Conservation (phyloP, 139 green algal species). For the Desmodesmus armatus region DNA sequence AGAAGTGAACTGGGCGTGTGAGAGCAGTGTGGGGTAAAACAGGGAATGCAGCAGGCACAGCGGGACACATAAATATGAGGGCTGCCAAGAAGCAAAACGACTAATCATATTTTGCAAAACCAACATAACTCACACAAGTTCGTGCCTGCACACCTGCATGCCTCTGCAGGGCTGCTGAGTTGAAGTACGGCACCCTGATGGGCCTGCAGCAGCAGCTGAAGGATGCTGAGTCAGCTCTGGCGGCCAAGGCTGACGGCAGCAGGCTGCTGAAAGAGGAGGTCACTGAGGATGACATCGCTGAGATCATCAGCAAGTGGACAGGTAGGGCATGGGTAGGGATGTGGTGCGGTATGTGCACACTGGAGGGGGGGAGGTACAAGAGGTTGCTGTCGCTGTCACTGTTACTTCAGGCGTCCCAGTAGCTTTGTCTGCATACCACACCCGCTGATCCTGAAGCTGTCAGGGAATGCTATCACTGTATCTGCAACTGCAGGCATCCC, state of each 20-base stretch:
- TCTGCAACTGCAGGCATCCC: slow-evolving; percentile 91
- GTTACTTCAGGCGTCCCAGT: neutral
- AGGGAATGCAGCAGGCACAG: neutral
- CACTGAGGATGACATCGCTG: slow-evolving; percentile 93
- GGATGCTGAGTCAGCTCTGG: slow-evolving; percentile 70
- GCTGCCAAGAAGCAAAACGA: too few relatives aligned
- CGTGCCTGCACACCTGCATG: slow-evolving; percentile 52
- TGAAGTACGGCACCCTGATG: slow-evolving; percentile 98
- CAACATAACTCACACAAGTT: too few relatives aligned
- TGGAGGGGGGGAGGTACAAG: too few relatives aligned
- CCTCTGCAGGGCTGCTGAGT: slow-evolving; percentile 85
- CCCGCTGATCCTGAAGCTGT: neutral
- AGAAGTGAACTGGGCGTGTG: too few relatives aligned
- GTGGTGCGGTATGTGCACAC: too few relatives aligned
- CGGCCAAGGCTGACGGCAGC: slow-evolving; percentile 37
- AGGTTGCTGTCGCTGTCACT: too few relatives aligned
- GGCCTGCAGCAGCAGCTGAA: slow-evolving; percentile 90
- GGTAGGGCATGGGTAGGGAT: slow-evolving; percentile 20
- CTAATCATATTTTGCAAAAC: too few relatives aligned
- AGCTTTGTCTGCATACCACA: neutral
- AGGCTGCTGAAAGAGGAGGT: slow-evolving; percentile 97
- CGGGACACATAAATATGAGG: too few relatives aligned
- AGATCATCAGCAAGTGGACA: slow-evolving; percentile 96
- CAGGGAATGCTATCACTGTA: neutral
- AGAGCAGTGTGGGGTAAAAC: too few relatives aligned